Base-by-base conservation (phyloP, 2,329 filamentous ascomycete genomes). In the Aspergillus transmontanensis region DNA sequence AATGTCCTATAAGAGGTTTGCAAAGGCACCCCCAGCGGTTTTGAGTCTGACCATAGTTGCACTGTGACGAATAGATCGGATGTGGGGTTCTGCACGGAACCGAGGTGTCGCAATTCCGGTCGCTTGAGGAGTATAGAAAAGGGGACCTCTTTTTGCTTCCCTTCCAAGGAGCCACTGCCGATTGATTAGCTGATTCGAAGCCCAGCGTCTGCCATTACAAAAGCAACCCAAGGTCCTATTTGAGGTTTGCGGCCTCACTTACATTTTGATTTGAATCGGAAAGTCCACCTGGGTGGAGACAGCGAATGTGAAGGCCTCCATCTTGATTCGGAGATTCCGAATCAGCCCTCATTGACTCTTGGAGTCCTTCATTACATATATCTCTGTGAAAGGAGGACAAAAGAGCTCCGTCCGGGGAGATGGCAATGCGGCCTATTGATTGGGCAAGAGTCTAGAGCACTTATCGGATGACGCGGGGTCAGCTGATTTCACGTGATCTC, bases 301-400 rank as follows among this genome's bases (percentile, higher is more conserved):
- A 69, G 93, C 94, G 82, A 98, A 98, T 34, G 94, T 96, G 80
- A 97, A 97, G 58, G 94, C 90, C 80, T 99, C 95, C 93, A 97
- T 97, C 50, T 74, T 57, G 46, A 39, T 21, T 55, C 21, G 57
- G 56, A n/a, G 57, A 46, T 55, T 55, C 51, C 51, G 32, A 55
- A 39, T 41, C 32, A 32, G 56, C 21, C 46, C 55, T 36, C 58
- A 45, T 30, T 23, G 21, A 41, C 43, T 10, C 53, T 30, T 30
- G 28, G 48, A 26, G 43, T 16, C n/a, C n/a, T 58, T 68, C 66
- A 69, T 65, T 45, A 57, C 59, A 61, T 58, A 28, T 59, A 41
- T 32, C 14, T 28, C 28, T 36, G 26, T 28, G 21, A 45, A 50
- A 56, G 41, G 26, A 45, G 34, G 28, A 53, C 21, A 32, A 45